A percentile compares a stretch with the other conserved stretches of the same genome.
These are phyloP conservation scores for Pseudogymnoascus destructans DNA, from an alignment of 2,329 filamentous ascomycete species.

Conservation along the genomic window DNA sequence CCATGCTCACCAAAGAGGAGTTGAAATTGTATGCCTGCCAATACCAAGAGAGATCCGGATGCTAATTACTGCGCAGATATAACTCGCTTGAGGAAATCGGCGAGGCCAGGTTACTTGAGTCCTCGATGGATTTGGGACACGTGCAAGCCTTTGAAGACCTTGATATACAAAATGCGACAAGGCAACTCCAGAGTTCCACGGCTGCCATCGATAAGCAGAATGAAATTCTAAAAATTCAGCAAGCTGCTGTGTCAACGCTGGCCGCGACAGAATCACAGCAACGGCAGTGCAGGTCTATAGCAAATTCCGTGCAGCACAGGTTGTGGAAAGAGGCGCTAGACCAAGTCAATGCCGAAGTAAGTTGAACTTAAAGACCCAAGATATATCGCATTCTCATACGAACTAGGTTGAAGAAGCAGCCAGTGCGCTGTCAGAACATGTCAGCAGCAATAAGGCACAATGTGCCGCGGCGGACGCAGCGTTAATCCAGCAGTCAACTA, in stretches of 20 bases:
- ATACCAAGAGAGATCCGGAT: not conserved
- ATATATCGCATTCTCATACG: conserved; percentile 8
- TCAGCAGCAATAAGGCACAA: conserved; percentile 40
- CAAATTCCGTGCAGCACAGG: conserved; percentile 28
- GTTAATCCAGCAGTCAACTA: conserved; percentile 37
- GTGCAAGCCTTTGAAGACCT: conserved; percentile 42
- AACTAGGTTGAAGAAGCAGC: conserved; percentile 36
- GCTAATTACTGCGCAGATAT: conserved; percentile 31
- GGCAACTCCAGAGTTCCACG: conserved; percentile 51
- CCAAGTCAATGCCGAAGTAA: conserved; percentile 33
- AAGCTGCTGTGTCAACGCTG: conserved; percentile 43
- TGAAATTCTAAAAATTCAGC: conserved; percentile 46
- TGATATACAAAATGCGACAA: conserved; percentile 47
- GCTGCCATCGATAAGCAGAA: conserved; percentile 51
- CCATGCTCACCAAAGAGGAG: conserved; percentile 41
- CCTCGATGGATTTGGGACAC: conserved; percentile 33
- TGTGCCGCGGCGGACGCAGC: conserved; percentile 31
- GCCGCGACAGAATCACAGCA: conserved; percentile 32
- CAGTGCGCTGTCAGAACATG: conserved; percentile 33
- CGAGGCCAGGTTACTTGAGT: conserved; percentile 33
- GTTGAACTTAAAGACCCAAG: conserved; percentile 9
- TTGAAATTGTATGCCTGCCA: conserved; percentile 33
- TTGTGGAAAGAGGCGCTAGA: conserved; percentile 31
- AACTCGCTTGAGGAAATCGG: conserved; percentile 36
- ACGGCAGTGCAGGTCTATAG: conserved; percentile 25